These are phyloP conservation scores for Syncephalastrum monosporum DNA, from an alignment of 371 early-diverging fungal genomes.

Conservation along the genomic window DNA sequence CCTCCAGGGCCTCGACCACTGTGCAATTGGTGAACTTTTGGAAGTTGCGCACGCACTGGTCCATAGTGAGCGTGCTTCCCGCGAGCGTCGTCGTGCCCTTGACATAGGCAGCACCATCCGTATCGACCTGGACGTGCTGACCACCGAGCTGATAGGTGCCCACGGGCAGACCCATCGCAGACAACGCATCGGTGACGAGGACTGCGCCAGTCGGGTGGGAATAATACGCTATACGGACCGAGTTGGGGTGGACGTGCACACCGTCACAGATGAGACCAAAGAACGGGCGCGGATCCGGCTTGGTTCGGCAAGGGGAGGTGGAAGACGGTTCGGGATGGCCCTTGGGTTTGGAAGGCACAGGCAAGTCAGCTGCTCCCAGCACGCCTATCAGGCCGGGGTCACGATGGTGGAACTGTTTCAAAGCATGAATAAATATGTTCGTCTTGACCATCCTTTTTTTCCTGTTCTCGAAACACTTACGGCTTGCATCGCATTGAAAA, in stretches of 20 bases:
- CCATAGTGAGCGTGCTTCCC: conserved; percentile 72
- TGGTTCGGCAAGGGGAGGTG: conserved; percentile 27
- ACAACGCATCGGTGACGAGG: conserved; percentile 78
- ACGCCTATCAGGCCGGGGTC: conserved; percentile 79
- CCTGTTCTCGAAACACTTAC: conserved; percentile 29
- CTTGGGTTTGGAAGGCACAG: conserved; percentile 23
- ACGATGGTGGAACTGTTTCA: conserved; percentile 69
- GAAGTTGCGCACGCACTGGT: conserved; percentile 79
- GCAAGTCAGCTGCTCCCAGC: conserved; percentile 57
- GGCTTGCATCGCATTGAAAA: conserved; percentile 84
- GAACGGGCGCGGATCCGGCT: conserved; percentile 63
- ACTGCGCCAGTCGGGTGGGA: conserved; percentile 74
- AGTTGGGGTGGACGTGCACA: conserved; percentile 79
- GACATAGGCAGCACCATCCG: conserved; percentile 71
- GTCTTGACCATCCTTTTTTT: too few relatives aligned
- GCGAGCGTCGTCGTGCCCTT: conserved; percentile 81
- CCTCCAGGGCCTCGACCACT: conserved; percentile 80
- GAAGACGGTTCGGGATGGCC: conserved; percentile 32
- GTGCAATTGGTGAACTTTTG: conserved; percentile 77
- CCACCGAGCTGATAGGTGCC: conserved; percentile 77
- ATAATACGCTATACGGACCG: conserved; percentile 76
- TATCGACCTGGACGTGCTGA: conserved; percentile 48
- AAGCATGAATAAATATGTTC: conserved; percentile 3
- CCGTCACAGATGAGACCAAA: conserved; percentile 83
- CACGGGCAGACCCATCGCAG: conserved; percentile 72